Evolutionary conservation across 2,329 filamentous ascomycete species (phyloP).

Genomic region (Fusarium verticillioides): DNA sequence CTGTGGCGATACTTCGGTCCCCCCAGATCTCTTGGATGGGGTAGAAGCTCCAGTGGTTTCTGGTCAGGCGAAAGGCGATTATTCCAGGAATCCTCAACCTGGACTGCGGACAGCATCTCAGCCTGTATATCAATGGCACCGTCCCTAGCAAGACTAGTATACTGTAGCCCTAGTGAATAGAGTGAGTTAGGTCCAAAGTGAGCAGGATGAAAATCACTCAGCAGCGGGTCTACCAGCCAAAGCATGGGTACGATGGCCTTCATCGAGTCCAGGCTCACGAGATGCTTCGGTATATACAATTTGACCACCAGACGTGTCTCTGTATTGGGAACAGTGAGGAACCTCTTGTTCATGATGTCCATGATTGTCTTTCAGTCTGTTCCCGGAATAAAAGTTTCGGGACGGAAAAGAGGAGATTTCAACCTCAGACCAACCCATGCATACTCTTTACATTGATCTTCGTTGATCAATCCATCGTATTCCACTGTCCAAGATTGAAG

Average conservation of each 20-base stretch:
- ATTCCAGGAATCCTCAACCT: conserved; percentile 32
- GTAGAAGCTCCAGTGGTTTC: conserved; percentile 14
- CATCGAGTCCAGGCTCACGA: background rate
- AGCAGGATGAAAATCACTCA: conserved; percentile 21
- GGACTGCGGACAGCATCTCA: conserved; percentile 5
- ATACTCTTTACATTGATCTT: conserved; percentile 17
- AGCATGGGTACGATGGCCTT: conserved; percentile 23
- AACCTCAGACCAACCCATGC: conserved; percentile 29
- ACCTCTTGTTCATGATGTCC: background rate
- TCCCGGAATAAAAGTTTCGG: background rate
- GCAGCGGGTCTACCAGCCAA: conserved; percentile 28
- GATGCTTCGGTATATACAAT: background rate
- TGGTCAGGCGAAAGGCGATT: conserved; percentile 24
- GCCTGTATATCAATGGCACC: conserved; percentile 1
- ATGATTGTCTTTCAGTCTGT: background rate
- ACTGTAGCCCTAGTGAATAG: conserved; percentile 33
- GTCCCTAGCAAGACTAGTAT: conserved; percentile 11
- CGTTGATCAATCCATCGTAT: conserved; percentile 6
- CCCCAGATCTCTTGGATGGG: conserved; percentile 18
- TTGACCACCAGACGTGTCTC: conserved; percentile 18
- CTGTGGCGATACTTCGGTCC: background rate
- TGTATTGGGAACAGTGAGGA: conserved; percentile 19
- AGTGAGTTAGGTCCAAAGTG: conserved; percentile 33
- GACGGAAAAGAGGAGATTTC: conserved; percentile 12
- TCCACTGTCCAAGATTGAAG: conserved; percentile 9